Evolutionary conservation across 768 basidiomycete genomes (phyloP).

Genomic region (Mrakia frigida): DNA sequence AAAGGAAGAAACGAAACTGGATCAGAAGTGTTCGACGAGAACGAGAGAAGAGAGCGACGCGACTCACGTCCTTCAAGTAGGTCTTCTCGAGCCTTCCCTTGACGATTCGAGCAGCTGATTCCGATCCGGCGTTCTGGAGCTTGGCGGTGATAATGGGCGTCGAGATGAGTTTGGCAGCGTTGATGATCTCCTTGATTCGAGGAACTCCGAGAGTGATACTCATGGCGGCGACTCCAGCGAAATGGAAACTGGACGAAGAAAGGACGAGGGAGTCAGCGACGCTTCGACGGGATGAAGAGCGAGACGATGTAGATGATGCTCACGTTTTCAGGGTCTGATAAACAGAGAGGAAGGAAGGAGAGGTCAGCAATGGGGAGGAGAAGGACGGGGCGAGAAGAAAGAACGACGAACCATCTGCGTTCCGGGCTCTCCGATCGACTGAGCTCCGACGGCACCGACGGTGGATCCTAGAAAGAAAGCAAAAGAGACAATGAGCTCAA

Average conservation of each 20-base stretch:
- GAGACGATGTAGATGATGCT: background rate
- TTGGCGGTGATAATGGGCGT: conserved; percentile 98
- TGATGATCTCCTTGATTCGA: conserved; percentile 99
- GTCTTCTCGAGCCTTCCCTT: conserved; percentile 96
- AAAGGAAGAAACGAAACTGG: background rate
- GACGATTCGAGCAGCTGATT: conserved; percentile 94
- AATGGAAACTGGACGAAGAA: conserved; percentile 65
- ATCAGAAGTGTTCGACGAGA: background rate
- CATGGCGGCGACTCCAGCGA: conserved; percentile 99
- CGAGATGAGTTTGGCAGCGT: conserved; percentile 92
- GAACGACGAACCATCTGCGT: conserved; percentile 69
- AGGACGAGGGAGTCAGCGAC: background rate
- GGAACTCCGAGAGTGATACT: conserved; percentile 99
- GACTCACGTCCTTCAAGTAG: conserved; percentile 76
- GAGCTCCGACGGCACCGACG: conserved; percentile 96
- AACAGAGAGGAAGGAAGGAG: background rate
- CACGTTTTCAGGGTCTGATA: conserved; percentile 6
- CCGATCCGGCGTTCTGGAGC: conserved; percentile 69
- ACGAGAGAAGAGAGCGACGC: background rate
- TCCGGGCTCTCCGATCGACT: conserved; percentile 98
- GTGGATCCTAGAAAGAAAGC: conserved; percentile 70
- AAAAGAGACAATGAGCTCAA: conserved; percentile 6
- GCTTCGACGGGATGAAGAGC: no score
- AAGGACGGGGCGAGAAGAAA: background rate
- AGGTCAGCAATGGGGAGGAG: background rate